phyloP scores from a whole-genome alignment of 1,284 basidiomycete species.

The Pseudomicrostroma phylloplanum region DNA sequence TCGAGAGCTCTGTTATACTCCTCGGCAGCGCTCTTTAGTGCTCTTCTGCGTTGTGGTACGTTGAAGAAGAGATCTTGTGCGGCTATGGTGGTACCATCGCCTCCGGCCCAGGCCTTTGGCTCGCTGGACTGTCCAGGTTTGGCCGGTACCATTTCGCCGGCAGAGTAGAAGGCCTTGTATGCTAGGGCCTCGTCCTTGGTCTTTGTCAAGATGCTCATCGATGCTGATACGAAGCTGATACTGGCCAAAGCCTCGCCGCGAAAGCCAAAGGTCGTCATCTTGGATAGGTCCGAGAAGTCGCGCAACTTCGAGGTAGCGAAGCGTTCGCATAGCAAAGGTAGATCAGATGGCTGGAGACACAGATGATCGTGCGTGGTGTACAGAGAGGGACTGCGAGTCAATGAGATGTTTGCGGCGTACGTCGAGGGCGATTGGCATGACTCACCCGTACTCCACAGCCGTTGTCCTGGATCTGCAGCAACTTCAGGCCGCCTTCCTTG shows the following conservation, averaged over 20 bases:
- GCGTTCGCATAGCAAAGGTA: conserved; percentile 84
- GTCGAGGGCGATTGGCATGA: neutral
- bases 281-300: conserved; percentile 76
- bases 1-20: conserved; percentile 89
- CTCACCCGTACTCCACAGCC: conserved; percentile 76
- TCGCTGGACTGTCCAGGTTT: conserved; percentile 33
- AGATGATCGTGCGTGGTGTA: conserved; percentile 18
- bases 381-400: neutral
- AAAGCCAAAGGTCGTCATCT: conserved; percentile 90
- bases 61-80: conserved; percentile 96
- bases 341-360: conserved; percentile 56
- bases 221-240: conserved; percentile 81
- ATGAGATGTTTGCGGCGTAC: neutral
- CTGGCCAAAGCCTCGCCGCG: conserved; percentile 94
- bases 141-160: conserved; percentile 28
- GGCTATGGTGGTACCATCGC: conserved; percentile 87
- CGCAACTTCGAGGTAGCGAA: conserved; percentile 93
- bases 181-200: conserved; percentile 35
- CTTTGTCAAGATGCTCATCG: conserved; percentile 81
- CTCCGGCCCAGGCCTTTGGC: conserved; percentile 84
- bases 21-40: conserved; percentile 76
- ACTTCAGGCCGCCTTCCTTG: conserved; percentile 92
- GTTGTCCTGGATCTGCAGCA: conserved; percentile 94
- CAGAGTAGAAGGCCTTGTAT: conserved; percentile 39
- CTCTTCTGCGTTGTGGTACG: conserved; percentile 77